Evolutionary conservation across 176 grass and related monocot species (phyloP).

Genomic region (Typha latifolia): DNA sequence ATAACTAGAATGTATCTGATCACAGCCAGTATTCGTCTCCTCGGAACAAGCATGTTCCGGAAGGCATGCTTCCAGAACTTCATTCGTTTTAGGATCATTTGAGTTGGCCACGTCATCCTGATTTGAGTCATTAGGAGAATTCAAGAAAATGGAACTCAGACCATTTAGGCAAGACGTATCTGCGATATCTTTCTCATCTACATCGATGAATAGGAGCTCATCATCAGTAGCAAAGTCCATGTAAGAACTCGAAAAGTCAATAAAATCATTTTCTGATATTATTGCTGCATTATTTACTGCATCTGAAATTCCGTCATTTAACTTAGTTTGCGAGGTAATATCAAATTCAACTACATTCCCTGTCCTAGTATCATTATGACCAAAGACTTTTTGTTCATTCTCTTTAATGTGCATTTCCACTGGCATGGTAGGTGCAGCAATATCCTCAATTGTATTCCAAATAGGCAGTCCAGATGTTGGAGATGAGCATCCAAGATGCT

Average conservation of each 20-base stretch:
- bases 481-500: conserved; percentile 12
- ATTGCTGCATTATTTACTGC: conserved; percentile 27
- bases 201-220: conserved; percentile 47
- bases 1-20: conserved; percentile 25
- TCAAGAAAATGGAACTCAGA: conserved; percentile 30
- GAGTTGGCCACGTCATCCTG: conserved; percentile 18
- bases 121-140: conserved; percentile 45
- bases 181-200: conserved; percentile 18
- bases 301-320: conserved; percentile 31
- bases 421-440: conserved; percentile 19
- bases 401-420: not conserved
- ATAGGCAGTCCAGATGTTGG: no score
- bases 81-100: conserved; percentile 28
- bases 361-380: conserved; percentile 18
- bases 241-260: conserved; percentile 41
- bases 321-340: conserved; percentile 27
- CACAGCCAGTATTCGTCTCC: conserved; percentile 30
- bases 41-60: conserved; percentile 22
- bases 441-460: conserved; percentile 22
- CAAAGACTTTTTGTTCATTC: conserved; percentile 15
- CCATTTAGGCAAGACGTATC: no score
- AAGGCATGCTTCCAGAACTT: conserved; percentile 10
- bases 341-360: no score
- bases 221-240: conserved; percentile 39
- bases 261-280: conserved; percentile 46